phyloP scores from a whole-genome alignment of 2,329 filamentous ascomycete species.

The Trichoderma oligosporum region DNA sequence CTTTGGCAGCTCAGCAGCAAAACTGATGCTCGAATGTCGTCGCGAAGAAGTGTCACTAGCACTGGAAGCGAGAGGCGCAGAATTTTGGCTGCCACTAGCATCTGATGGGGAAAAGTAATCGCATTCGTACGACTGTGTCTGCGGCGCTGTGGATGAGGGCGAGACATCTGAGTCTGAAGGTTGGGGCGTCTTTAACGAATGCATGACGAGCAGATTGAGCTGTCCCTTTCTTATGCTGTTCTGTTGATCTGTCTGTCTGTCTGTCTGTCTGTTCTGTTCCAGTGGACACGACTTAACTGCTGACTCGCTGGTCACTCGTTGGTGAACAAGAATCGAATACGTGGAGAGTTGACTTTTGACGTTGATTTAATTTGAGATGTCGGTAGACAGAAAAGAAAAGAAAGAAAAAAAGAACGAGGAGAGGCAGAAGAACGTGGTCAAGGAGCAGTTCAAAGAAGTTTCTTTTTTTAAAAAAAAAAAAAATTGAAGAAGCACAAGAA shows the following conservation, averaged over 20 bases:
- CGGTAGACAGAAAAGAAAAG: not conserved
- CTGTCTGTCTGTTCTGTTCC: not conserved
- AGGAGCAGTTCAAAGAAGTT: not conserved
- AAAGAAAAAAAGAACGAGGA: not conserved
- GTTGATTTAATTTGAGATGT: not conserved
- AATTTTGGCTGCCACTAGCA: conserved; percentile 10
- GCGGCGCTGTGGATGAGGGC: conserved; percentile 34
- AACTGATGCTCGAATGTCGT: conserved; percentile 35
- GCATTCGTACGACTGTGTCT: conserved; percentile 20
- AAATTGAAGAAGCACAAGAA: not conserved
- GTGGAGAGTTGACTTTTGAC: not conserved
- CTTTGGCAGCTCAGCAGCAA: conserved; percentile 34
- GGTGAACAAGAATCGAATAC: not conserved
- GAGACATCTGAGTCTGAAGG: conserved; percentile 44
- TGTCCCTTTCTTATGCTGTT: not conserved
- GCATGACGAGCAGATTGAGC: conserved; percentile 19
- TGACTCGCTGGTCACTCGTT: not conserved
- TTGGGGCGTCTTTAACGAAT: conserved; percentile 25
- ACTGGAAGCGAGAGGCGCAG: conserved; percentile 20
- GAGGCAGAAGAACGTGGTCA: not conserved
- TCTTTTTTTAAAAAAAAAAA: not conserved
- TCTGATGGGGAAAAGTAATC: conserved; percentile 9
- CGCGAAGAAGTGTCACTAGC: conserved; percentile 24
- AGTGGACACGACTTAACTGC: not conserved
- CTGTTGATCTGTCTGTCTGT: not conserved